Percentiles rank a stretch among this genome's conserved stretches.
phyloP scores from a whole-genome alignment of 2,329 filamentous ascomycete species.

The Alternaria triticimaculans region DNA sequence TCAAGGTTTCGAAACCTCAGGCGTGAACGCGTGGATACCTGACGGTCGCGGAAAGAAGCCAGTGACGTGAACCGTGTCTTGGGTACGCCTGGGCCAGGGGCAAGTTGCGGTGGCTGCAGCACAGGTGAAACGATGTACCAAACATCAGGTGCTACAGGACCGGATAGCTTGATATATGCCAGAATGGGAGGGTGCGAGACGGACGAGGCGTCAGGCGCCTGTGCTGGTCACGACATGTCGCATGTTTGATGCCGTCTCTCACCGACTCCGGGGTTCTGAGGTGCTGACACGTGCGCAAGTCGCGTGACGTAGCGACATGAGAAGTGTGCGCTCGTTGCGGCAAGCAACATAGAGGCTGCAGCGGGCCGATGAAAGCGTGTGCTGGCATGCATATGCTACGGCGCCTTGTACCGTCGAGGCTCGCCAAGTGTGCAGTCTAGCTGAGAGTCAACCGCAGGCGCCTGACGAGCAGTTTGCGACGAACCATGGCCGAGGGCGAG shows the following conservation, averaged over 20 bases:
- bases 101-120: background rate
- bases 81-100: slow-evolving; percentile 14
- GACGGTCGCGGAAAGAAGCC: background rate
- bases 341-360: background rate
- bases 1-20: slow-evolving; percentile 30
- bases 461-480: slow-evolving; percentile 8
- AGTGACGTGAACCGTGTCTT: slow-evolving; percentile 6
- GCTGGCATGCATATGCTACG: slow-evolving; percentile 22
- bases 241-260: background rate
- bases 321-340: background rate
- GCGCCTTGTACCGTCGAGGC: slow-evolving; percentile 8
- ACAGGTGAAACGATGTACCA: slow-evolving; percentile 13
- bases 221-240: background rate
- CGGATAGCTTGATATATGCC: slow-evolving; percentile 2
- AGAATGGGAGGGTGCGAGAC: background rate
- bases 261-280: background rate
- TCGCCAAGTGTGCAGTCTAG: slow-evolving; percentile 22
- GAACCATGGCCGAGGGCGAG: slow-evolving; percentile 43
- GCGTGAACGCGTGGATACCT: slow-evolving; percentile 14
- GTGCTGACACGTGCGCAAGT: slow-evolving; percentile 7
- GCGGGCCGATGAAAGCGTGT: background rate
- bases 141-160: slow-evolving; percentile 8
- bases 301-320: slow-evolving; percentile 20
- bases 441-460: slow-evolving; percentile 10
- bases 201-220: background rate